Conservation (phyloP, 2,329 filamentous ascomycete species). For the Trichoderma afroharzianum region DNA sequence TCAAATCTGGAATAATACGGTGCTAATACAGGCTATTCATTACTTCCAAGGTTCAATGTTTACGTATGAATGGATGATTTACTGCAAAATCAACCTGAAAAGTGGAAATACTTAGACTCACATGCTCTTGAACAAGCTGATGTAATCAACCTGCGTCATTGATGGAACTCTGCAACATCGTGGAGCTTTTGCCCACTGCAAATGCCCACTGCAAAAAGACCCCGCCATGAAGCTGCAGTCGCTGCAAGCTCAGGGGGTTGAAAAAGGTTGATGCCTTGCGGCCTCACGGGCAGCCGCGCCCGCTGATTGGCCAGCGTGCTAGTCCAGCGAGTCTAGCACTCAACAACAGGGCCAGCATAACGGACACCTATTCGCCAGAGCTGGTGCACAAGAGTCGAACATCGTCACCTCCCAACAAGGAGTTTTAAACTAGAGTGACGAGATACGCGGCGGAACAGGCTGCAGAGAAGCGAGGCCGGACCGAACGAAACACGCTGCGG, state of each 20-base stretch:
- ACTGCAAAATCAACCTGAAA: not conserved
- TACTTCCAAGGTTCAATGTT: not conserved
- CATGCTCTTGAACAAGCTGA: not conserved
- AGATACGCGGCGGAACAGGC: not conserved
- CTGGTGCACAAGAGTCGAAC: not conserved
- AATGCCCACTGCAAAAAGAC: not conserved
- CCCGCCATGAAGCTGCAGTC: constrained; percentile 2
- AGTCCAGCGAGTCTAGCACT: constrained; percentile 10
- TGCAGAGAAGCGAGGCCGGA: not conserved
- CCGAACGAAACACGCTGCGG: not conserved
- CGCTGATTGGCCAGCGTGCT: constrained; percentile 30
- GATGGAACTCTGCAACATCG: constrained; percentile 3
- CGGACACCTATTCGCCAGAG: constrained; percentile 17
- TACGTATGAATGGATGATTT: not conserved
- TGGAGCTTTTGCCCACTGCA: not conserved
- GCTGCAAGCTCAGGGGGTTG: constrained; percentile 13
- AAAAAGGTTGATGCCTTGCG: constrained; percentile 35
- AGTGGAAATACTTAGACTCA: not conserved
- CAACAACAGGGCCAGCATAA: constrained; percentile 18
- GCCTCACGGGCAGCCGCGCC: constrained; percentile 29
- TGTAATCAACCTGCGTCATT: not conserved
- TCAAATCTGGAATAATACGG: not conserved
- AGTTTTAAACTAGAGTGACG: not conserved
- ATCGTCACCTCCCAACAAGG: not conserved
- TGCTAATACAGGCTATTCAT: not conserved